Evolutionary conservation across 1,284 basidiomycete species (phyloP).

Genomic region (Psilocybe mexicana): DNA sequence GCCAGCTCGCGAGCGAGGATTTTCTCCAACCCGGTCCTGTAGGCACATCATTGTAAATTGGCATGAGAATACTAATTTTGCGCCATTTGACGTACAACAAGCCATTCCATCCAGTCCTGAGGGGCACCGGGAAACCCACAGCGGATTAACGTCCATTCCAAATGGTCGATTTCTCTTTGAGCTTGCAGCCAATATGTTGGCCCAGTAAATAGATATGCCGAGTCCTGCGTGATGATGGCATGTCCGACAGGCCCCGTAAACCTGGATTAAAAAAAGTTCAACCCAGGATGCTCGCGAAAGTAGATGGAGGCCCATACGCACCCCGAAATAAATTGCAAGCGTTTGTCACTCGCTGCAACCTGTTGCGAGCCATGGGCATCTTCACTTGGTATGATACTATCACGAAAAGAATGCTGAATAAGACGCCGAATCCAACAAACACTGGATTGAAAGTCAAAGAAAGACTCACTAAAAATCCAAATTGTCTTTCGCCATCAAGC

Average conservation of each 20-base stretch:
- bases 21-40: too few species aligned
- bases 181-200: slow-evolving; percentile 92
- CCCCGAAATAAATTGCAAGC: slow-evolving; percentile 84
- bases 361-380: slow-evolving; percentile 92
- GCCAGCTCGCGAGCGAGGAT: too few species aligned
- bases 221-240: slow-evolving; percentile 70
- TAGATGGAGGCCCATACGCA: slow-evolving; percentile 36
- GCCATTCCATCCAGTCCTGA: slow-evolving; percentile 82
- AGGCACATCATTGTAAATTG: too few species aligned
- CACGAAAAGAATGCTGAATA: slow-evolving; percentile 17
- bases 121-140: slow-evolving; percentile 61
- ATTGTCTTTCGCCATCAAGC: slow-evolving; percentile 70
- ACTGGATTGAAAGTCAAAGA: background rate
- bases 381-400: slow-evolving; percentile 68
- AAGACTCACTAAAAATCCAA: slow-evolving; percentile 81
- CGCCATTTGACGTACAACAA: slow-evolving; percentile 30
- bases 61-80: background rate
- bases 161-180: slow-evolving; percentile 65
- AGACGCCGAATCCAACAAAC: background rate
- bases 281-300: background rate
- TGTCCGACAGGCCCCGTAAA: slow-evolving; percentile 88
- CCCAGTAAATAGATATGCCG: slow-evolving; percentile 80
- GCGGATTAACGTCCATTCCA: slow-evolving; percentile 74
- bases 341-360: slow-evolving; percentile 77
- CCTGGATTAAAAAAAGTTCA: slow-evolving; percentile 38